Conservation (phyloP, 2,329 filamentous ascomycete species). For the Rhinocladiella similis region DNA sequence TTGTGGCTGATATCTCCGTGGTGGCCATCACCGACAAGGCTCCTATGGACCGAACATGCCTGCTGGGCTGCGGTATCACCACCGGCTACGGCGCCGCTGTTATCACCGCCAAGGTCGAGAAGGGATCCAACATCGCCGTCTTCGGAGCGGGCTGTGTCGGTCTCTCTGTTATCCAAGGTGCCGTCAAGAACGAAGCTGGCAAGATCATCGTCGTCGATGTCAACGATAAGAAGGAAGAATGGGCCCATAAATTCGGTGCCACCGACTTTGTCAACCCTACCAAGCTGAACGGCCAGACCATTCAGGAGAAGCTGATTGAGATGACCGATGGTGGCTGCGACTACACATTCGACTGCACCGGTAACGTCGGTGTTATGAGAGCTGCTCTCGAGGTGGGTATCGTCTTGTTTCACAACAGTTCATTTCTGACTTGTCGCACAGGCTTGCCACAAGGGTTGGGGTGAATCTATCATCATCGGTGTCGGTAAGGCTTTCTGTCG, state of each 20-base stretch:
- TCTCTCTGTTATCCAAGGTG: slow-evolving; percentile 91
- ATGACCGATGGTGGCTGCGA: slow-evolving; percentile 98
- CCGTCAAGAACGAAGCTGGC: slow-evolving; percentile 74
- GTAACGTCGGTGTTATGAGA: slow-evolving; percentile 94
- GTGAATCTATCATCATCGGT: slow-evolving; percentile 95
- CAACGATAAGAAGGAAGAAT: slow-evolving; percentile 87
- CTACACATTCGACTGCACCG: slow-evolving; percentile 99
- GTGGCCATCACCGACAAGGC: slow-evolving; percentile 89
- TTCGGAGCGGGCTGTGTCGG: slow-evolving; percentile 97
- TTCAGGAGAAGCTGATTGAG: slow-evolving; percentile 91
- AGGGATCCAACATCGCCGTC: slow-evolving; percentile 84
- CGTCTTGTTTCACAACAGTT: neutral
- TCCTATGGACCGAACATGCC: slow-evolving; percentile 91
- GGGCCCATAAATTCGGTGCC: slow-evolving; percentile 91
- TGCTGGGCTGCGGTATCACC: slow-evolving; percentile 97
- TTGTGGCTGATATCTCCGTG: slow-evolving; percentile 97
- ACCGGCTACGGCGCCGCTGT: slow-evolving; percentile 95
- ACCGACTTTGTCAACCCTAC: slow-evolving; percentile 96
- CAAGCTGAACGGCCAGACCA: slow-evolving; percentile 73
- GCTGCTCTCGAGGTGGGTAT: slow-evolving; percentile 62
- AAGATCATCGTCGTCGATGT: slow-evolving; percentile 69
- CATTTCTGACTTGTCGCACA: slow-evolving; percentile 48
- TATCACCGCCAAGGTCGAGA: slow-evolving; percentile 88
- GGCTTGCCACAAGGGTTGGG: slow-evolving; percentile 99
- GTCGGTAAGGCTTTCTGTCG: slow-evolving; percentile 58